Evolutionary conservation across 352 stramenopile genomes (phyloP), one percentile per base, ranked within the genome.

Genomic region (Phytophthora ramorum): DNA sequence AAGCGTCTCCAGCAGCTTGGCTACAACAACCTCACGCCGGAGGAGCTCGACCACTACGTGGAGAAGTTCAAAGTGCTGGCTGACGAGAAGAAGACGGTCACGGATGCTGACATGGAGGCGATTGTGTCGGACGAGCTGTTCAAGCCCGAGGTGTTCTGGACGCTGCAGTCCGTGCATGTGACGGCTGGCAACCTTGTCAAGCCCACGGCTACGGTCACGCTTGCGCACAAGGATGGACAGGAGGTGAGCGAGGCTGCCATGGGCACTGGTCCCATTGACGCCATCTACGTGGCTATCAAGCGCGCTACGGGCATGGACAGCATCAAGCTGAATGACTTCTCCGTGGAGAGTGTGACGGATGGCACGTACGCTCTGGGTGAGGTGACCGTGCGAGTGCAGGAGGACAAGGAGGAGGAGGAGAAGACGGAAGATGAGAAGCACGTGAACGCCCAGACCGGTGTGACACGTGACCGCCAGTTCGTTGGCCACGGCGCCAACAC

Each of bases 11-110:
- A 94, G 70, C 90, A 96, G 72, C 85, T 97, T 34, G 90, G 90
- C n/a, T 97, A 95, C 78, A 90, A 69, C 14, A 84, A 91, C 68
- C 74, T 97, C 30, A 96, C 89, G 22, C 69, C 71, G 7, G 79
- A 94, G 73, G 86, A 97, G 73, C 83, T 97, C 40, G 81, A 96
- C 71, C 89, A 93, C 73, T 96, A 97, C 72, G 90, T 97, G 14
- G 86, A 96, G 66, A 96, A 96, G 77, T 97, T 96, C 71, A 97
- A 97, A 75, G 71, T 93, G 43, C 69, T 97, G 32, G 90, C 90
- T 22, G 90, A 97, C 56, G 88, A 97, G 69, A 97, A 97, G 87
- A 97, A 97, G 79, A 89, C 88, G 14, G 90, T 97, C 40, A 97
- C 89, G 46, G 90, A 97, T 47, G 90, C 89, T 22, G 90, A 97